Base-by-base conservation (phyloP, 768 basidiomycete genomes). In the Boletus subcaerulescens region DNA sequence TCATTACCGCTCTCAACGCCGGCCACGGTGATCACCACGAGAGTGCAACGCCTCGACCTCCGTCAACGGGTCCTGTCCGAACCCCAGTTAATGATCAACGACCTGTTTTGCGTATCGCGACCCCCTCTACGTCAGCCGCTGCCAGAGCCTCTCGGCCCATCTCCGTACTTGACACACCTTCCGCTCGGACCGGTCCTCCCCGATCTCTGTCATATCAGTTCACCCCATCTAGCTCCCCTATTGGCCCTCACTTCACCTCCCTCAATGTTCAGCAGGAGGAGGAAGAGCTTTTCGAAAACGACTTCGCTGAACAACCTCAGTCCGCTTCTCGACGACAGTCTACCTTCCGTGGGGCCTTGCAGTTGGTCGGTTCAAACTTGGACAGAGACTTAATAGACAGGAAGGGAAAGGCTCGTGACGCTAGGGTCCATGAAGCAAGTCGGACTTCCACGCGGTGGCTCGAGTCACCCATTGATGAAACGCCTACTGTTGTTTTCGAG, bases 191-290 rank as follows among this genome's bases (percentile, higher is more conserved):
- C 5, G 89, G 88, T 13, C 86, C 87, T 32, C 89, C 88, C 5
- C 79, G 88, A 39, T 87, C 88, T 0, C 73, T 89, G 26, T 87
- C 86, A 3, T 86, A 82, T 64, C 79, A 80, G 29, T 85, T 85
- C 61, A 77, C 82, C 9, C 70, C 79, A 32, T 74, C 82, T 2
- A 70, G 66, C 18, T 78, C 83, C 1, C 69, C 71, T 9, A 38
- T 60, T 12, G 49, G 57, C 71, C 77, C 26, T 64, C 64, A 41
- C 53, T 62, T 42, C 57, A 45, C 71, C 3, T 64, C 62, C 11
- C 55, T 64, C 26, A 65, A 66, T 36, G 63, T 62, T 48, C 68
- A 62, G 24, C 66, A 59, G 43, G 61, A 73, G 42, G 68, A 65
- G 29, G 65, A 60, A 17, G 59, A 61, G 4, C 39, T 60, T 33